phyloP scores from a whole-genome alignment of 805 yeast species.

The Maudiozyma pseudohumilis region DNA sequence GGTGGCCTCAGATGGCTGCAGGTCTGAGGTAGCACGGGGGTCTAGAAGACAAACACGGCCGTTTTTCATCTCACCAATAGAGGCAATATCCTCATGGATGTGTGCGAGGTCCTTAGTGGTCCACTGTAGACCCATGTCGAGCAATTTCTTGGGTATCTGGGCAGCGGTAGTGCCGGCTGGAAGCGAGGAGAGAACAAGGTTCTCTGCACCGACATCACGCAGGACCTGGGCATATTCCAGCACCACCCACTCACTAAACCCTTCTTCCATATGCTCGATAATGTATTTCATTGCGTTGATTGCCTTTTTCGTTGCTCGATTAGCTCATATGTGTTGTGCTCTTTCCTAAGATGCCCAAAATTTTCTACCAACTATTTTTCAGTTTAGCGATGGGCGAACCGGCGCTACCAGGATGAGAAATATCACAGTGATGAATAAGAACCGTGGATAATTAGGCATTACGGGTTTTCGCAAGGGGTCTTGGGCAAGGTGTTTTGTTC shows the following conservation, averaged over 20 bases:
- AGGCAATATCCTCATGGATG: conserved; percentile 30
- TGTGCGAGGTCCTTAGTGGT: conserved; percentile 63
- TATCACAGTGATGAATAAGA: too few species aligned
- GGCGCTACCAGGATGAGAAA: too few species aligned
- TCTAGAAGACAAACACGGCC: conserved; percentile 72
- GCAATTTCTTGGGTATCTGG: conserved; percentile 54
- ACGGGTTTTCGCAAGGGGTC: too few species aligned
- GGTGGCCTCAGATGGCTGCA: conserved; percentile 56
- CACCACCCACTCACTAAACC: conserved; percentile 92
- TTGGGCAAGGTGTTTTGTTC: too few species aligned
- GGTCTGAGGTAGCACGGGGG: conserved; percentile 71
- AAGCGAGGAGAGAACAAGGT: conserved; percentile 66
- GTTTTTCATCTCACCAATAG: conserved; percentile 36
- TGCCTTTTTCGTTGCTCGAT: too few species aligned
- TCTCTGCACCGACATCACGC: conserved; percentile 69
- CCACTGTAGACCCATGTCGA: conserved; percentile 64
- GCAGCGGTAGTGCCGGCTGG: conserved; percentile 49
- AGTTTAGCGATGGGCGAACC: too few species aligned
- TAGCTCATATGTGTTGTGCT: too few species aligned
- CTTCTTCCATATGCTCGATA: conserved; percentile 96
- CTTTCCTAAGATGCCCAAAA: too few species aligned
- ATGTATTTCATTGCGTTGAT: conserved; percentile 81
- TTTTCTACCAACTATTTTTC: too few species aligned
- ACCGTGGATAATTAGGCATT: too few species aligned
- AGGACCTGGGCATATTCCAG: conserved; percentile 79